A percentile compares a stretch with the other conserved stretches of the same genome.
These are phyloP conservation scores for Fragilaria radians DNA, from an alignment of 108 stramenopile genomes.

Conservation along the genomic window DNA sequence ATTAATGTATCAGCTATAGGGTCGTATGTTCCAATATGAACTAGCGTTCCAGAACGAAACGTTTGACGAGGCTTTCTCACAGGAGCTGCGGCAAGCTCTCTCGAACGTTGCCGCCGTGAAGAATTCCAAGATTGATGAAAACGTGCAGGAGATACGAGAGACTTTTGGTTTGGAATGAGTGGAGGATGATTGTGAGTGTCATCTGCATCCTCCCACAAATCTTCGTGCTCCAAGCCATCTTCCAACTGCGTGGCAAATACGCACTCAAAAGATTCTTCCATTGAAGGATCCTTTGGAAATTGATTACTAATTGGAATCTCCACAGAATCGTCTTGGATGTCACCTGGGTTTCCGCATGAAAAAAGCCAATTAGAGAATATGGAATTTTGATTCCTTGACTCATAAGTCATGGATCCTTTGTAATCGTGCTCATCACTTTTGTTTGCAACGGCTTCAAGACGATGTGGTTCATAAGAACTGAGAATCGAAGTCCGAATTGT, in stretches of 20 bases:
- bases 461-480: background rate
- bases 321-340: background rate
- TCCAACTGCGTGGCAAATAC: slow-evolving; percentile 46
- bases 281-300: slow-evolving; percentile 42
- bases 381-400: no score
- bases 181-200: background rate
- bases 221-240: slow-evolving; percentile 18
- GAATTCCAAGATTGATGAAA: slow-evolving; percentile 10
- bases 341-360: background rate
- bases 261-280: slow-evolving; percentile 59
- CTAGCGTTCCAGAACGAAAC: slow-evolving; percentile 24
- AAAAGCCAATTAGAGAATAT: no score
- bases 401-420: no score
- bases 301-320: background rate
- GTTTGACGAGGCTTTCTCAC: slow-evolving; percentile 14
- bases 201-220: slow-evolving; percentile 6
- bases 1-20: slow-evolving; percentile 9
- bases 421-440: no score
- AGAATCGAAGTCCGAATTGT: background rate
- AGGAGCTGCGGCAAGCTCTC: slow-evolving; percentile 3
- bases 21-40: slow-evolving; percentile 36
- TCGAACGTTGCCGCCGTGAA: background rate
- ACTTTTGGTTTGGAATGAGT: background rate
- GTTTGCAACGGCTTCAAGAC: background rate
- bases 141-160: slow-evolving; percentile 24